Percentiles rank a stretch among this genome's conserved stretches.
Evolutionary conservation across 169 alveolate genomes (phyloP).

Genomic region (Babesia caballi): DNA sequence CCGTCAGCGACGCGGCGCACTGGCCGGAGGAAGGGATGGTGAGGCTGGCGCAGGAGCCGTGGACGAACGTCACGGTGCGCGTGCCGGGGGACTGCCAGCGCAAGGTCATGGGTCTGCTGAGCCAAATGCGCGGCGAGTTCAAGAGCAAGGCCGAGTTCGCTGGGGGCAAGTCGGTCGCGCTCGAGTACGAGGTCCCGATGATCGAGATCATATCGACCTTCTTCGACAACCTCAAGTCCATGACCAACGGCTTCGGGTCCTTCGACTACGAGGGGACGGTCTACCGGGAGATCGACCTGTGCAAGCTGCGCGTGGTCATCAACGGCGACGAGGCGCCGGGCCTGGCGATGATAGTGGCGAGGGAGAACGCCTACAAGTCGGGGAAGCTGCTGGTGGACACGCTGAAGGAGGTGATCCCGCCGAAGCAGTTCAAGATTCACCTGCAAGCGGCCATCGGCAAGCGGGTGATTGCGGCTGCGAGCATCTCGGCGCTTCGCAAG

Average conservation of each 20-base stretch:
- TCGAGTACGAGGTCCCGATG: slow-evolving; percentile 84
- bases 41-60: slow-evolving; percentile 56
- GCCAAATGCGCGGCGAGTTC: slow-evolving; percentile 66
- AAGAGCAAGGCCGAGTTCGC: slow-evolving; percentile 54
- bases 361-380: slow-evolving; percentile 73
- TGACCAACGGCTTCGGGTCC: slow-evolving; percentile 86
- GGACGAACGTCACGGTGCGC: slow-evolving; percentile 63
- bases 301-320: slow-evolving; percentile 74
- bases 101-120: slow-evolving; percentile 31
- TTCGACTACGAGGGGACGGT: slow-evolving; percentile 83
- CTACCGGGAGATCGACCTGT: slow-evolving; percentile 77
- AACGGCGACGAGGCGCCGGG: slow-evolving; percentile 88
- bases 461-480: slow-evolving; percentile 85
- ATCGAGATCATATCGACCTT: slow-evolving; percentile 89
- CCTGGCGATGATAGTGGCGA: slow-evolving; percentile 80
- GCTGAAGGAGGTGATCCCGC: slow-evolving; percentile 83
- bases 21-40: slow-evolving; percentile 61
- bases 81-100: slow-evolving; percentile 52
- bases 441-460: slow-evolving; percentile 87
- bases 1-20: slow-evolving; percentile 60
- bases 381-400: slow-evolving; percentile 77
- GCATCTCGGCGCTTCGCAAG: slow-evolving; percentile 85
- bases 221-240: slow-evolving; percentile 86
- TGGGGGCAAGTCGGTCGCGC: slow-evolving; percentile 65
- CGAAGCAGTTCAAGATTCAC: slow-evolving; percentile 85